Percentiles rank a stretch among this genome's conserved stretches.
Evolutionary conservation across 495 filamentous ascomycete species (phyloP).

Genomic region (Neurospora terricola): DNA sequence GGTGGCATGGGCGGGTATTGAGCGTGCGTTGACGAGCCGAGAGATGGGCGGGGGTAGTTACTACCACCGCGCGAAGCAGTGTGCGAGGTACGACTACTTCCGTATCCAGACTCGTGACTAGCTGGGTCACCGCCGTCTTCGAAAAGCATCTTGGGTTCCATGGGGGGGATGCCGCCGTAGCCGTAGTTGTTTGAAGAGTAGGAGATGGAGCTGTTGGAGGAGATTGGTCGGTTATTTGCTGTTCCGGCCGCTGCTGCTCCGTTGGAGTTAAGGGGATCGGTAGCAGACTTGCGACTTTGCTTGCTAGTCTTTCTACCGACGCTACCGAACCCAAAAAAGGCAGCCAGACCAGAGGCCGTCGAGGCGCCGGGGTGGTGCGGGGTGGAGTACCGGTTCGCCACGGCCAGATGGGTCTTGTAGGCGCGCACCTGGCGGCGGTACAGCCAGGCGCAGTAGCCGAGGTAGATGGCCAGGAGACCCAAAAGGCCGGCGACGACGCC

Average conservation of each 20-base stretch:
- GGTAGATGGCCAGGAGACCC: conserved; percentile 46
- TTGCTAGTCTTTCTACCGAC: conserved; percentile 6
- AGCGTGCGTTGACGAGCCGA: background rate
- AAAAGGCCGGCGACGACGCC: conserved; percentile 53
- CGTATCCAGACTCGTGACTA: background rate
- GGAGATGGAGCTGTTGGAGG: background rate
- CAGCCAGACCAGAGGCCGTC: conserved; percentile 7
- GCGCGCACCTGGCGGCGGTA: conserved; percentile 53
- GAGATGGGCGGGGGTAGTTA: background rate
- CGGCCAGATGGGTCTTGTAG: conserved; percentile 53
- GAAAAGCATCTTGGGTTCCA: conserved; percentile 24
- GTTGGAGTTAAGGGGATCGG: background rate
- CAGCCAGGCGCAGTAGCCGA: conserved; percentile 63
- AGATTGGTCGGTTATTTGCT: conserved; percentile 1
- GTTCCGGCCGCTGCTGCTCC: conserved; percentile 5
- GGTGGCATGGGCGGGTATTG: background rate
- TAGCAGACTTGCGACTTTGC: conserved; percentile 6
- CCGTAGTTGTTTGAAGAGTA: conserved; percentile 10
- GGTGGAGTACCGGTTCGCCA: conserved; percentile 35
- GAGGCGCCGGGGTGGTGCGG: conserved; percentile 1
- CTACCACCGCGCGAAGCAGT: conserved; percentile 5
- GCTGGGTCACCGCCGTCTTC: conserved; percentile 11
- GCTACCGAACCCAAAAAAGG: conserved; percentile 12
- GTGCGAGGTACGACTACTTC: conserved; percentile 10
- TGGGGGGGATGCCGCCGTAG: conserved; percentile 20